Evolutionary conservation across 306 rosid genomes (phyloP).

Genomic region (Ormosia semicastrata): DNA sequence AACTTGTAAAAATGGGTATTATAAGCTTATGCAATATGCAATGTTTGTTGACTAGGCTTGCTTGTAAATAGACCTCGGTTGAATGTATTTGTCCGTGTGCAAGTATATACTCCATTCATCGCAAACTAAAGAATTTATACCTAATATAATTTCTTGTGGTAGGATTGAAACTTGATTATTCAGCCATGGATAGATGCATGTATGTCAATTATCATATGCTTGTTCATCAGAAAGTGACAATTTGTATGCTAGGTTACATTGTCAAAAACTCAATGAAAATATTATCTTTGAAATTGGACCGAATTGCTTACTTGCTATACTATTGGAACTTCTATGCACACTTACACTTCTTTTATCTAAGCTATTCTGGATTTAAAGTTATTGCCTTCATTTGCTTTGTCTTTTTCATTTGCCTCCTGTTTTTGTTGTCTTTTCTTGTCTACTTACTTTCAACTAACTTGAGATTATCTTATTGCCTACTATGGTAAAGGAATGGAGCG

Average conservation of each 20-base stretch:
- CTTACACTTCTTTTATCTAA: not conserved
- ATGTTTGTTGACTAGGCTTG: not conserved
- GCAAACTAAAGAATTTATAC: not conserved
- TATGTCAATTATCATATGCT: not conserved
- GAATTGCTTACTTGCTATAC: slow-evolving; percentile 3
- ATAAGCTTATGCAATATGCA: slow-evolving; percentile 1
- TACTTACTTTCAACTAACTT: not conserved
- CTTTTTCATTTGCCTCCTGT: not conserved
- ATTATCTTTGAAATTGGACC: not conserved
- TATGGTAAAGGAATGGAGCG: slow-evolving; percentile 81
- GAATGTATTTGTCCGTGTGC: not conserved
- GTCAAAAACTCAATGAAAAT: not conserved
- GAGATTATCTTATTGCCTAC: slow-evolving; percentile 22
- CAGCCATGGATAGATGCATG: not conserved
- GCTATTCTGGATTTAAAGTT: not conserved
- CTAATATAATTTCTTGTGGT: not conserved
- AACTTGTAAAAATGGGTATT: not conserved
- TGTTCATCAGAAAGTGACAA: slow-evolving; percentile 1
- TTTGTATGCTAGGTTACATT: not conserved
- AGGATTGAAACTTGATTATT: not conserved
- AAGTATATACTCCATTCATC: not conserved
- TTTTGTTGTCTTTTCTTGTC: not conserved
- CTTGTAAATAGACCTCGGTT: not conserved
- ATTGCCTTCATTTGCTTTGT: not conserved
- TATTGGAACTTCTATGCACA: not conserved